Evolutionary conservation across 1,139 yeast species (phyloP), one percentile per base, ranked within the genome.

Genomic region (Suhomyces guaymorum): DNA sequence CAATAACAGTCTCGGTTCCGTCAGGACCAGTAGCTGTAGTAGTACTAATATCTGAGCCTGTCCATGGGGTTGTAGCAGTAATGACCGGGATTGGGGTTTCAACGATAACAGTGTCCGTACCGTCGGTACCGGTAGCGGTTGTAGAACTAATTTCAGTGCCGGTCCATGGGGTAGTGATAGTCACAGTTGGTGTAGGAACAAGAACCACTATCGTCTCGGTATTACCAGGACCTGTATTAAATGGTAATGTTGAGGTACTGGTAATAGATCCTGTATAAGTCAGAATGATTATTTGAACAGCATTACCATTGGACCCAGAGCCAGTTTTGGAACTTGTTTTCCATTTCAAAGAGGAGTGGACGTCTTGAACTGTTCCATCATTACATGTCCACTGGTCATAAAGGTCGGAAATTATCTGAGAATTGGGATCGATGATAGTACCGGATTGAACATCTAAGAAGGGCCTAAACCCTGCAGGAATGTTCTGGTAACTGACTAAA

Each of bases 401-500:
- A 8, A 34, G 22, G 10, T 38, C 28, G 3, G 34, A 9, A 13
- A 38, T 35, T n/a, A 52, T 38, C 4, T 44, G 45, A 8, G 12
- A 25, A 14, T 24, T n/a, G 11, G 19, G 7, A n/a, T n/a, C n/a
- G n/a, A n/a, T n/a, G n/a, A n/a, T n/a, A n/a, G n/a, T n/a, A n/a
- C n/a, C n/a, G 10, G 28, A 23, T 2, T 31, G 22, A 7, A 19
- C 7, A 37, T 51, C 59, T 25, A 63, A 39, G 39, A 49, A 63
- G 10, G 63, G 62, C 21, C 65, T 47, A 39, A 46, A 59, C 3
- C 66, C 68, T 4, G 62, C 57, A 2, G 68, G 66, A 20, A 62
- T 36, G 34, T 46, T 9, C 10, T 47, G 26, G 48, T 65, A 60
- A 2, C 44, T 14, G 8, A 39, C 37, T 1, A 52, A 32, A 23